These are phyloP conservation scores for Daedaleopsis sinensis DNA, from an alignment of 768 basidiomycete species.

Conservation along the genomic window DNA sequence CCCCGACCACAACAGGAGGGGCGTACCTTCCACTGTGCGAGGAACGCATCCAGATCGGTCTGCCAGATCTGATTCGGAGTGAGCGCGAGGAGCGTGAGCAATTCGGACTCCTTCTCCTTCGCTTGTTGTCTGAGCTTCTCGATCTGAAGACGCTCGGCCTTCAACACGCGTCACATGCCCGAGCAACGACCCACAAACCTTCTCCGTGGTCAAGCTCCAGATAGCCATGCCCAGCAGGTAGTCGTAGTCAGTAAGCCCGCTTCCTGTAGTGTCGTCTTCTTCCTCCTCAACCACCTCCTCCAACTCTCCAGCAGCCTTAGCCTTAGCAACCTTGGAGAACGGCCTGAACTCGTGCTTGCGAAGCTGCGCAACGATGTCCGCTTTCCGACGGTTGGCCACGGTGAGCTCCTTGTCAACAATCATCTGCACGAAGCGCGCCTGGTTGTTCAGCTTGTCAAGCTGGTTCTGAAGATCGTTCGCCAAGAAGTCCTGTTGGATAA, in stretches of 20 bases:
- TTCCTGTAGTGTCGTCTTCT: constrained; percentile 45
- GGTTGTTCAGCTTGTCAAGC: constrained; percentile 88
- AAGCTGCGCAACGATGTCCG: constrained; percentile 81
- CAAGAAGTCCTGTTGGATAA: constrained; percentile 68
- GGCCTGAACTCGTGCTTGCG: constrained; percentile 85
- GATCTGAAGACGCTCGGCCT: constrained; percentile 52
- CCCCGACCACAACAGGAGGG: too few relatives aligned
- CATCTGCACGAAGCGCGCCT: constrained; percentile 97
- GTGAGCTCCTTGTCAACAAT: constrained; percentile 83
- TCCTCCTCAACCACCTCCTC: constrained; percentile 61
- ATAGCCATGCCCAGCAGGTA: constrained; percentile 96
- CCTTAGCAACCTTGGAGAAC: constrained; percentile 80
- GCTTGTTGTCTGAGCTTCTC: constrained; percentile 82
- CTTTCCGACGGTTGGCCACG: constrained; percentile 88
- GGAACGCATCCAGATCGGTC: constrained; percentile 81
- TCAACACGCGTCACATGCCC: neutral
- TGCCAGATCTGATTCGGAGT: constrained; percentile 89
- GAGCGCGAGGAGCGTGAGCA: constrained; percentile 75
- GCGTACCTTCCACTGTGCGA: constrained; percentile 79
- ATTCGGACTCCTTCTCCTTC: constrained; percentile 79
- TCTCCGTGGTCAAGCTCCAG: constrained; percentile 92
- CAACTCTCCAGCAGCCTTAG: constrained; percentile 65
- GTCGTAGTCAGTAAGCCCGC: constrained; percentile 69
- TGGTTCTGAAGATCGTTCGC: constrained; percentile 79
- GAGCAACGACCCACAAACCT: constrained; percentile 46